Evolutionary conservation across 1,284 basidiomycete genomes (phyloP), one percentile per base, ranked within the genome.

Genomic region (Heterobasidion parviporum): DNA sequence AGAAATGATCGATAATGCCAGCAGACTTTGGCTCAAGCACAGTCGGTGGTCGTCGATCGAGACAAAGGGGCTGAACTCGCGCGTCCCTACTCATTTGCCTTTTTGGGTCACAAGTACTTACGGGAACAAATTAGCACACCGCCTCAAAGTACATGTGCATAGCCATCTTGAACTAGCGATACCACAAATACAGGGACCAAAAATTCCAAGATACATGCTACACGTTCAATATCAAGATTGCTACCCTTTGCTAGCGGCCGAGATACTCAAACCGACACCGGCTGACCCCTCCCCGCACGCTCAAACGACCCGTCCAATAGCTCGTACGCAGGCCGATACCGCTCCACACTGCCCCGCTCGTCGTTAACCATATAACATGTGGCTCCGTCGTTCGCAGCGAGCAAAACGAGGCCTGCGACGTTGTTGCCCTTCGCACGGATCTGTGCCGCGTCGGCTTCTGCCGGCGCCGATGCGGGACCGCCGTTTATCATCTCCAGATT

Each of bases 281-380:
- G 43, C 18, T 26, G 43, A 10, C 57, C 78, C 47, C 84, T 72
- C 8, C 85, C 85, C 8, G 78, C 81, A 32, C 94, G 79, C 70
- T 98, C 94, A 53, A 91, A 75, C 26, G 72, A 73, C 10, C 81
- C 89, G 65, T 97, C 93, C 53, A 76, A 61, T 8, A 94, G 75
- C 70, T 90, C 85, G 70, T 92, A 91, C 0, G 92, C 92, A 0
- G 92, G 92, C 34, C 75, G 73, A 69, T 89, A 91, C 34, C 70
- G 72, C 18, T 32, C 46, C 46, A 8, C 38, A 41, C 14, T 64
- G 60, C 46, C 46, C 46, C n/a, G 38, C 5, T 41, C 38, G 38
- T 41, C 38, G 4, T 1, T 1, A 41, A n/a, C 38, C n/a, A 41
- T 41, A n/a, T 41, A n/a, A n/a, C 38, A 41, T n/a, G 38, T 41